Evolutionary conservation across 2,329 filamentous ascomycete species (phyloP).

Genomic region (Ceratocystis cubensis): DNA sequence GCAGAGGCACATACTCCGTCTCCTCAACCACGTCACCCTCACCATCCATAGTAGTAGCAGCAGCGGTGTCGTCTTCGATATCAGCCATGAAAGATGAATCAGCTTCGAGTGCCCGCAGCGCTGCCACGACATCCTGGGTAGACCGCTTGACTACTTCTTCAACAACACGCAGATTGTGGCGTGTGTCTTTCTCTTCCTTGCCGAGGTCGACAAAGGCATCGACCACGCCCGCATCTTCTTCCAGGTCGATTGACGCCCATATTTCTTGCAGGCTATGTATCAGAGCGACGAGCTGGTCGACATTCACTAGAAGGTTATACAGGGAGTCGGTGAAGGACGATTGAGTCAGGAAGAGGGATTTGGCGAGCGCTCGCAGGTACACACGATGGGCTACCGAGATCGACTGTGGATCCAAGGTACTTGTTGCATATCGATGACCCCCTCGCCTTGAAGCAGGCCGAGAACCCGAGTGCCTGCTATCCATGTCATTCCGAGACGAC

Average conservation of each 20-base stretch:
- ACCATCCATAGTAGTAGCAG: conserved; percentile 30
- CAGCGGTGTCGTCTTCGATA: conserved; percentile 30
- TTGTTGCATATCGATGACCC: conserved; percentile 42
- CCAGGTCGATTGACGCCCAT: conserved; percentile 67
- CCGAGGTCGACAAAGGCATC: conserved; percentile 60
- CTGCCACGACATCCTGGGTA: conserved; percentile 53
- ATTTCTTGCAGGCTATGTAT: conserved; percentile 63
- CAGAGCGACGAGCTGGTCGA: conserved; percentile 72
- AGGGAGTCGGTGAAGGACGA: conserved; percentile 50
- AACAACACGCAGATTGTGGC: conserved; percentile 49
- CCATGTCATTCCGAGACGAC: conserved; percentile 22
- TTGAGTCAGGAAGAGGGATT: conserved; percentile 54
- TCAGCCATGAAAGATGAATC: conserved; percentile 35
- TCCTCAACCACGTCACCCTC: conserved; percentile 30
- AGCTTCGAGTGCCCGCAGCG: conserved; percentile 36
- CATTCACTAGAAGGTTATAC: conserved; percentile 54
- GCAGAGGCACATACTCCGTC: conserved; percentile 50
- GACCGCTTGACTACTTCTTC: conserved; percentile 53
- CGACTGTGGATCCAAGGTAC: conserved; percentile 64
- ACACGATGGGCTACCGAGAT: conserved; percentile 65
- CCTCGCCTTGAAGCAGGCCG: conserved; percentile 37
- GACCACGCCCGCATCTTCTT: conserved; percentile 69
- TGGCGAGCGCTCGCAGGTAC: conserved; percentile 58
- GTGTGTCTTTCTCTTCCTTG: conserved; percentile 58
- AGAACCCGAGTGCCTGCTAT: conserved; percentile 18